Percentiles rank a stretch among this genome's conserved stretches.
Conservation (phyloP, 345 rosid genomes). For the Eucalyptus urophylla region DNA sequence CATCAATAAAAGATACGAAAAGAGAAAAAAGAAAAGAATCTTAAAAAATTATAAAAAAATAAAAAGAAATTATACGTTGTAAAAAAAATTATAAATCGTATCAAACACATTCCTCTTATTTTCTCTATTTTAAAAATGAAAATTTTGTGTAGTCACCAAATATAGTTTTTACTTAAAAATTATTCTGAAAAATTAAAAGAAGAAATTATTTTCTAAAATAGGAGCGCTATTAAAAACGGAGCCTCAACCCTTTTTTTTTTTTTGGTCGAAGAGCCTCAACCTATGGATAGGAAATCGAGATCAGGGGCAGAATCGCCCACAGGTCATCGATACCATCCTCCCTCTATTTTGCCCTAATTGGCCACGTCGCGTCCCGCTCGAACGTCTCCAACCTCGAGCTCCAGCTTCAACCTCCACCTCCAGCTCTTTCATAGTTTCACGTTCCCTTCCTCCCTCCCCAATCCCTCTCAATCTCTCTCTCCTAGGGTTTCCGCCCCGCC, state of each 20-base stretch:
- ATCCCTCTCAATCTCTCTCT: neutral
- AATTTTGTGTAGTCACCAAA: fast-evolving
- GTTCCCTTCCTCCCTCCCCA: neutral
- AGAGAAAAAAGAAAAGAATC: fast-evolving
- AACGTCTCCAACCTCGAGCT: neutral
- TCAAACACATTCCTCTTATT: fast-evolving
- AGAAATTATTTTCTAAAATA: no score
- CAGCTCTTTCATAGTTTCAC: neutral
- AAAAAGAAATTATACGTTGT: fast-evolving
- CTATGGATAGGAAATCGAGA: neutral
- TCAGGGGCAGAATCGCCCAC: neutral
- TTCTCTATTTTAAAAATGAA: fast-evolving
- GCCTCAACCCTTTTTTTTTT: no score
- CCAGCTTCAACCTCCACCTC: neutral
- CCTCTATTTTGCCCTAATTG: neutral
- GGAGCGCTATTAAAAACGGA: no score
- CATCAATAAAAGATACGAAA: no score
- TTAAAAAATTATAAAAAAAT: no score
- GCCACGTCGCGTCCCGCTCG: neutral
- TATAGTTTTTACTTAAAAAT: no score
- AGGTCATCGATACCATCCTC: neutral
- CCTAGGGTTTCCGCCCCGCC: neutral
- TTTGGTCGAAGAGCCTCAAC: no score
- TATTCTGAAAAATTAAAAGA: no score
- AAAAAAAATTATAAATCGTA: fast-evolving